phyloP scores from a whole-genome alignment of 768 basidiomycete species.

The Tulasnella sp. region DNA sequence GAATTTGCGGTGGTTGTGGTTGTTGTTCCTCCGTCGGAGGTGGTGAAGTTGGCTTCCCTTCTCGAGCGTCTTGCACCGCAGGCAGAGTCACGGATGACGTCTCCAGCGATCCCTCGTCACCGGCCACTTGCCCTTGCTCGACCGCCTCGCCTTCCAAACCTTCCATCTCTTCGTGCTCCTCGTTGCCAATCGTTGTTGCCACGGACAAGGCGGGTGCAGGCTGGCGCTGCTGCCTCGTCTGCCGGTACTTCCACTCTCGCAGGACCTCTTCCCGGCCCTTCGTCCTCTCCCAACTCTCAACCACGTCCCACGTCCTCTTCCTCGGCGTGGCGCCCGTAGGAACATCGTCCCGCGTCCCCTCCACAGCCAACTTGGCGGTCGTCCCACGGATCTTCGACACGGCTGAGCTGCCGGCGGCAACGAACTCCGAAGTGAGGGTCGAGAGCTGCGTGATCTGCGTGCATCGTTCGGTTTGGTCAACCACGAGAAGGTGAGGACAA shows the following conservation, averaged over 20 bases:
- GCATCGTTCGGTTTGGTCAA: no score
- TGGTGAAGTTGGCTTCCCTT: neutral
- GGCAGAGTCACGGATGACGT: neutral
- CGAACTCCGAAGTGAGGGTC: constrained; percentile 44
- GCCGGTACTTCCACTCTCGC: constrained; percentile 23
- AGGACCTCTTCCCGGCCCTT: constrained; percentile 58
- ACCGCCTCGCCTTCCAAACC: neutral
- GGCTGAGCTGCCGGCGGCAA: constrained; percentile 42
- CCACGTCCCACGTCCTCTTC: constrained; percentile 67
- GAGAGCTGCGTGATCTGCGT: constrained; percentile 44
- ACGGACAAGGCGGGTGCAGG: neutral
- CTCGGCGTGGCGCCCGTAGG: constrained; percentile 72
- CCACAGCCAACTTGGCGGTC: constrained; percentile 17
- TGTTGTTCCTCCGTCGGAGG: no score
- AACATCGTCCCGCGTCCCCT: constrained; percentile 41
- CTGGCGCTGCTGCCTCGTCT: neutral
- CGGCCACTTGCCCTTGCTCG: neutral
- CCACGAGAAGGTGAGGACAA: neutral
- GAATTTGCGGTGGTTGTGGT: neutral
- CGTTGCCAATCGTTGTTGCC: neutral
- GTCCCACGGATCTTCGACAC: constrained; percentile 47
- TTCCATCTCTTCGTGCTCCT: neutral
- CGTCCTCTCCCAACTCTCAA: constrained; percentile 69
- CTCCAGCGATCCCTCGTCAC: neutral
- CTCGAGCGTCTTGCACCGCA: neutral